phyloP scores from a whole-genome alignment of 208 protist species.

The Trypanosomatidae sp. region DNA sequence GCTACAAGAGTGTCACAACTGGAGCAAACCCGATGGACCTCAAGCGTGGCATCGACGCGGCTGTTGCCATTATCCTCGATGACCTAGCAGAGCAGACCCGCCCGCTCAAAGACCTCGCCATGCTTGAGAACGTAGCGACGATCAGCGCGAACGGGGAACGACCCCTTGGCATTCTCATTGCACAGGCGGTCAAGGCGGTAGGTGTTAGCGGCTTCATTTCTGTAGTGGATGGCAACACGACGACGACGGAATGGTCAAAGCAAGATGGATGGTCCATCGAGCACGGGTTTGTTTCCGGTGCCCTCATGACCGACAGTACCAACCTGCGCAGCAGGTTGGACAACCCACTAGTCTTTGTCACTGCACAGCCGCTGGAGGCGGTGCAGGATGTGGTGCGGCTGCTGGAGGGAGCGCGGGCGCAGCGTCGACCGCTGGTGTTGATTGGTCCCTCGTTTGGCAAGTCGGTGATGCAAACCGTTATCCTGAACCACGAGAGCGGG shows the following conservation, averaged over 20 bases:
- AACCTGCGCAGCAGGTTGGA: conserved; percentile 94
- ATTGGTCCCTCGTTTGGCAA: conserved; percentile 75
- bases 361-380: conserved; percentile 46
- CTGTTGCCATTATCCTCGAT: conserved; percentile 90
- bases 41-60: conserved; percentile 97
- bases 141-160: conserved; percentile 99
- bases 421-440: conserved; percentile 63
- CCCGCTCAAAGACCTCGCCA: conserved; percentile 93
- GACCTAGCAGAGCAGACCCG: conserved; percentile 94
- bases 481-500: conserved; percentile 96
- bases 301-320: conserved; percentile 96
- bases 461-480: conserved; percentile 74
- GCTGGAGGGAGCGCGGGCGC: conserved; percentile 60
- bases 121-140: conserved; percentile 97
- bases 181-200: conserved; percentile 98
- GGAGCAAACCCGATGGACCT: conserved; percentile 99
- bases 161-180: conserved; percentile 97
- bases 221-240: conserved; percentile 97
- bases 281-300: conserved; percentile 97
- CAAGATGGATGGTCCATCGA: conserved; percentile 98
- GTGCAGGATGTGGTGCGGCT: conserved; percentile 69
- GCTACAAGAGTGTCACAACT: conserved; percentile 98
- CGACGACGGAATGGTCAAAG: conserved; percentile 96
- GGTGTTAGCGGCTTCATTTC: conserved; percentile 99
- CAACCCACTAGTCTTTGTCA: conserved; percentile 94